Conservation (phyloP, 257 asterid genomes). For the Plectranthus barbatus region DNA sequence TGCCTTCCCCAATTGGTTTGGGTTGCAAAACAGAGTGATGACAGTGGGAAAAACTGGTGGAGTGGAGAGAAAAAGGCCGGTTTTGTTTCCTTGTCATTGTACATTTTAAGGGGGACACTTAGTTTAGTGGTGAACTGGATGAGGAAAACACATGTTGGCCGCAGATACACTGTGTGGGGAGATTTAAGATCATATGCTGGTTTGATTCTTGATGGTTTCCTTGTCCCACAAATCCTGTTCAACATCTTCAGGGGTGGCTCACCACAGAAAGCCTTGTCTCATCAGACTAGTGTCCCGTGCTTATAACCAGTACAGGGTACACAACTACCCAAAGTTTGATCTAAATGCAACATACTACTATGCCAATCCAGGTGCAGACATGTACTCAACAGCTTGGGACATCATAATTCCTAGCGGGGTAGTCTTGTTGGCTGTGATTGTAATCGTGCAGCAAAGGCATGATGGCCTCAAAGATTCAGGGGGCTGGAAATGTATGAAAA, state of each 20-base stretch:
- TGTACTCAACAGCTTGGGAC: slow-evolving; percentile 67
- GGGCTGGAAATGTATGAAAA: slow-evolving; percentile 40
- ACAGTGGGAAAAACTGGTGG: slow-evolving; percentile 14
- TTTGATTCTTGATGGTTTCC: slow-evolving; percentile 55
- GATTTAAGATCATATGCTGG: slow-evolving; percentile 55
- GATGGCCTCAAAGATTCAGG: slow-evolving; percentile 46
- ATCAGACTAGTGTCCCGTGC: slow-evolving; percentile 48
- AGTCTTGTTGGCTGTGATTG: slow-evolving; percentile 32
- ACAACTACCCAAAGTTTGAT: slow-evolving; percentile 6
- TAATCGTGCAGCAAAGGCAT: slow-evolving; percentile 50
- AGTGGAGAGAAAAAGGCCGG: slow-evolving; percentile 26
- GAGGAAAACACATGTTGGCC: slow-evolving; percentile 3
- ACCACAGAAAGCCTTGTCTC: slow-evolving; percentile 29
- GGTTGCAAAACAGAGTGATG: slow-evolving; percentile 24
- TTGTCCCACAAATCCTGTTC: slow-evolving; percentile 56
- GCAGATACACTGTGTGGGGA: slow-evolving; percentile 19
- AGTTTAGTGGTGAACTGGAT: slow-evolving; percentile 28
- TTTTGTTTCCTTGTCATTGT: slow-evolving; percentile 17
- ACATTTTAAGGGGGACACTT: slow-evolving; percentile 35
- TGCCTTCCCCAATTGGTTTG: slow-evolving; percentile 54
- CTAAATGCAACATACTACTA: slow-evolving; percentile 37
- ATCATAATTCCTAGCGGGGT: slow-evolving; percentile 41
- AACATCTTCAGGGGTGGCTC: slow-evolving; percentile 30
- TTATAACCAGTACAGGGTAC: slow-evolving; percentile 54
- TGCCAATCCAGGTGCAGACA: slow-evolving; percentile 44